Percentiles rank a stretch among this genome's conserved stretches.
Evolutionary conservation across 768 basidiomycete species (phyloP).

Genomic region (Serendipita sp.): DNA sequence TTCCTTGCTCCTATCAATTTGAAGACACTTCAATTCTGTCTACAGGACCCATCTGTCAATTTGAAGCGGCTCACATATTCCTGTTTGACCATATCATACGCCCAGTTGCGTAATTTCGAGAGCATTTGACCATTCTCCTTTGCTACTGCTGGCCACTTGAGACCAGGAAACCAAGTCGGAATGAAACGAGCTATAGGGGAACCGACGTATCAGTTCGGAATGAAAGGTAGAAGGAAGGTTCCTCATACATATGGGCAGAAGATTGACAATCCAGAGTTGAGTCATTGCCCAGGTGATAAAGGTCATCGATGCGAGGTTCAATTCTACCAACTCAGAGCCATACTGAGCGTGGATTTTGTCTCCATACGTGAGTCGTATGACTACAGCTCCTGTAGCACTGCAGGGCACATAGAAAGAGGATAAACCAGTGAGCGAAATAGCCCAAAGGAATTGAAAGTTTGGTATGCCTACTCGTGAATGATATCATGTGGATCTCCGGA

Average conservation of each 20-base stretch:
- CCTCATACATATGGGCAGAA: not conserved
- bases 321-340: not conserved
- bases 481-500: not conserved
- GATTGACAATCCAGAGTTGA: not conserved
- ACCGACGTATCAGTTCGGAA: not conserved
- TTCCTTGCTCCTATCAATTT: not conserved
- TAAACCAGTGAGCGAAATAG: no score
- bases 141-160: constrained; percentile 22
- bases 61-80: not conserved
- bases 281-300: not conserved
- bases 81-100: not conserved
- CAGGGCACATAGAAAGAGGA: no score
- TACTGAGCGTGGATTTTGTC: not conserved
- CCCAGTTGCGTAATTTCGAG: not conserved
- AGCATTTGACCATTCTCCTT: not conserved
- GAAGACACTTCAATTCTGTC: no score
- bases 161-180: constrained; percentile 30
- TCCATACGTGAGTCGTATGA: not conserved
- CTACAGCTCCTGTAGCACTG: not conserved
- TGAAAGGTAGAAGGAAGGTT: not conserved
- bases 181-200: constrained; percentile 22
- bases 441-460: no score
- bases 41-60: not conserved
- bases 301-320: not conserved
- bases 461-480: not conserved